A percentile compares a stretch with the other conserved stretches of the same genome.
phyloP scores from a whole-genome alignment of 164 flowering plant genomes.

The Taxillus chinensis region DNA sequence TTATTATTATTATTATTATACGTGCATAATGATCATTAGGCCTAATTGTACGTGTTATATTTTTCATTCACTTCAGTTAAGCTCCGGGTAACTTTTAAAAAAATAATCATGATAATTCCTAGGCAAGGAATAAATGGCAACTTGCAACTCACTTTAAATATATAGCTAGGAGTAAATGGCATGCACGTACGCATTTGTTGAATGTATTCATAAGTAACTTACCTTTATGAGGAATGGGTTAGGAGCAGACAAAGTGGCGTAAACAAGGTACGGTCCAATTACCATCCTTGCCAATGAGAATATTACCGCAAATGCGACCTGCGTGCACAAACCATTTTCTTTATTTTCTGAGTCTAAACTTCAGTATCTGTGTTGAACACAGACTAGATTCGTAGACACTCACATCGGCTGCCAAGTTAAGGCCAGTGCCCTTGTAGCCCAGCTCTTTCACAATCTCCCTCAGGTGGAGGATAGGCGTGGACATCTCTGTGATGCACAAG shows the following conservation, averaged over 20 bases:
- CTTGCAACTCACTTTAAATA: no score
- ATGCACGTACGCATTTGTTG: no score
- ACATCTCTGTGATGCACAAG: slow-evolving; percentile 70
- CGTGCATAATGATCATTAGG: no score
- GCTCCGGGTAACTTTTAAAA: no score
- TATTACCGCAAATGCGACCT: slow-evolving; percentile 61
- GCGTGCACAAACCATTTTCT: not conserved
- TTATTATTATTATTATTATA: no score
- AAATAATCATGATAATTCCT: no score
- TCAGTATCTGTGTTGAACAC: no score
- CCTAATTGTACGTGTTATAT: no score
- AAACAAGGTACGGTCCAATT: slow-evolving; percentile 64
- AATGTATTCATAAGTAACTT: not conserved
- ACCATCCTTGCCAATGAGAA: slow-evolving; percentile 74
- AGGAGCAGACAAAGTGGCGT: slow-evolving; percentile 51
- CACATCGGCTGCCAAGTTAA: slow-evolving; percentile 80
- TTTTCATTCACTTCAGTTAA: no score
- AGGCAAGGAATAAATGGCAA: no score
- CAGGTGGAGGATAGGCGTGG: slow-evolving; percentile 82
- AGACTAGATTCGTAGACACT: slow-evolving; percentile 13
- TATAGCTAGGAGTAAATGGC: no score
- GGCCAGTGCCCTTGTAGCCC: slow-evolving; percentile 72
- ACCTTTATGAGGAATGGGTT: slow-evolving; percentile 81
- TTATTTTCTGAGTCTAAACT: no score
- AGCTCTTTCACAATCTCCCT: slow-evolving; percentile 91